Evolutionary conservation across 202 grass and related monocot genomes (phyloP), one percentile per base, ranked within the genome.

Genomic region (Hordeum pubiflorum): DNA sequence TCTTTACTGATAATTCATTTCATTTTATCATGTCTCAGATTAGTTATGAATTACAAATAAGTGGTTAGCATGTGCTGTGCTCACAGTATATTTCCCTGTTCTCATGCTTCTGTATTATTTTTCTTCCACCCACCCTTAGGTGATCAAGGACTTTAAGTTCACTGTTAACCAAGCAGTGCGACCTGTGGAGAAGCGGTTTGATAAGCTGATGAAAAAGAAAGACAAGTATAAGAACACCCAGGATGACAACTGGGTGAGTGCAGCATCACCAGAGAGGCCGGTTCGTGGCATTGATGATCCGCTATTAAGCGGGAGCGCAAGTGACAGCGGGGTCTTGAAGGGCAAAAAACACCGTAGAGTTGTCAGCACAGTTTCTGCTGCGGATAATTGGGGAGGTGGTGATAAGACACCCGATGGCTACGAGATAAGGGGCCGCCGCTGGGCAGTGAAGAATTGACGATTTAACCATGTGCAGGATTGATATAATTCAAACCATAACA

Each of bases 61-160:
- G 14, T 73, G 38, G 24, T 27, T 37, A 17, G 43, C 44, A 72
- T 85, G 48, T 81, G 72, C 60, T 31, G 48, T 77, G 64, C 60
- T 31, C 46, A 29, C 14, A 59, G 29, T 69, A 63, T 74, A 17
- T 65, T 15, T 71, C 12, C 26, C 67, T 9, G 1, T 75, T 72
- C 46, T 62, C 73, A 41, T 67, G 48, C 10, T 63, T 43, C 74
- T 68, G 4, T 55, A 5, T 61, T 75, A 14, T 55, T 76, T 76
- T 55, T 36, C 7, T 77, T 34, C 36, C 9, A 27, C 22, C 14
- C 21, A 60, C 59, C 4, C 24, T 72, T 87, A 98, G 96, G 89
- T 99, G 83, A 94, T 99, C 81, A 93, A 95, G 68, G 96, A 99
- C 79, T 95, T 99, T 27, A 95, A 99, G 31, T 93, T 95, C 75